Evolutionary conservation across 768 basidiomycete genomes (phyloP).

Genomic region (Pholiota molesta): DNA sequence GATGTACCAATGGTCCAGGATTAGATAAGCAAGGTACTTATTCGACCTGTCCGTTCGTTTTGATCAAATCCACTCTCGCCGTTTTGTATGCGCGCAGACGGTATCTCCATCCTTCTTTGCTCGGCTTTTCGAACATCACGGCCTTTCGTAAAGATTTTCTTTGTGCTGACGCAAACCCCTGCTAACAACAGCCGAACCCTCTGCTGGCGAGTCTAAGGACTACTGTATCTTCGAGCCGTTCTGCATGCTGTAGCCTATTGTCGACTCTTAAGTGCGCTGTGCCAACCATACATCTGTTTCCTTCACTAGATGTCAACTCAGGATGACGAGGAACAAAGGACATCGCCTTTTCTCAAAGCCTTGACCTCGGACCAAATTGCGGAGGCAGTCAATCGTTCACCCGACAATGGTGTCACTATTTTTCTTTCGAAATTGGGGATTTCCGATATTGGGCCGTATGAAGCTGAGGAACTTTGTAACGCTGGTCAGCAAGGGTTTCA

Average conservation of each 20-base stretch:
- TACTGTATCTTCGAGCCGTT: neutral
- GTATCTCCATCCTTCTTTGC: neutral
- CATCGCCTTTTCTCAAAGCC: conserved; percentile 32
- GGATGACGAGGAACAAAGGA: conserved; percentile 25
- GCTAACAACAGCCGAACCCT: neutral
- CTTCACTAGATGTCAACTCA: conserved; percentile 30
- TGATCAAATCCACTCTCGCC: neutral
- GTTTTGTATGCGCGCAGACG: neutral
- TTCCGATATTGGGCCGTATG: conserved; percentile 72
- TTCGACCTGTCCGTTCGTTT: too few species aligned
- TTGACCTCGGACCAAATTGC: conserved; percentile 61
- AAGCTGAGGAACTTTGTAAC: conserved; percentile 76
- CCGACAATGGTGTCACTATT: conserved; percentile 82
- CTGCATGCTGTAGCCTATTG: conserved; percentile 13
- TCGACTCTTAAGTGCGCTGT: conserved; percentile 13
- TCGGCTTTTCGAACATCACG: neutral
- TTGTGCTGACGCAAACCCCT: neutral
- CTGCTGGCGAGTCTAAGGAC: neutral
- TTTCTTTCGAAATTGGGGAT: conserved; percentile 82
- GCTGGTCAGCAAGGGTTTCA: conserved; percentile 49
- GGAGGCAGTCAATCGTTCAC: conserved; percentile 66
- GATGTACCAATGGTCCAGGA: too few species aligned
- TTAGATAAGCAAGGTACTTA: conserved; percentile 6
- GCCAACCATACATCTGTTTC: conserved; percentile 9
- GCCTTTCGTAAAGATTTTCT: neutral